Evolutionary conservation across 306 rosid genomes (phyloP), one percentile per base, ranked within the genome.

Genomic region (Lathyrus sativus): DNA sequence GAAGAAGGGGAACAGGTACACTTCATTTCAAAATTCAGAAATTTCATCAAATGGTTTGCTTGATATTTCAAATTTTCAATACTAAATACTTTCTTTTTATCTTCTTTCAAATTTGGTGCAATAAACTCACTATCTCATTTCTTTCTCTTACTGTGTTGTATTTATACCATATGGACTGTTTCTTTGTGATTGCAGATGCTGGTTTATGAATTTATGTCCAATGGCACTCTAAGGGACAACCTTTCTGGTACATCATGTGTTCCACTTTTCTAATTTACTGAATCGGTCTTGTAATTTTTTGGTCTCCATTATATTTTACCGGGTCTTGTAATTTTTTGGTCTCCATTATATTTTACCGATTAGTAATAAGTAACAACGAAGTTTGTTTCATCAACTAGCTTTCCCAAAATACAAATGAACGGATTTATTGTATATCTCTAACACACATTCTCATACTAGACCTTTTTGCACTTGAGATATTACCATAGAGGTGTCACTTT

Each of bases 141-240:
- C 9, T 35, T 35, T 7, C 39, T 35, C 0, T 8, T 2, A 35
- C 39, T 43, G 7, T 43, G n/a, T 43, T 43, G 49, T 1, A 43
- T 43, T 43, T 43, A 43, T 43, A 12, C 14, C 15, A 43, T 43
- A 43, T 43, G 15, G 49, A 43, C 49, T 12, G 17, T 43, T 43
- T 13, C 49, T 46, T 46, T 22, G 3, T 46, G 22, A 19, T 9
- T 53, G 92, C 95, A 95, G 99, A 95, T 88, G 97, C 77, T 95
- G 81, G 88, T 85, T 58, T 95, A 95, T 75, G 97, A 95, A 80
- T 95, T 82, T 57, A 95, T 95, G 97, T 24, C 95, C 11, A 89
- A 88, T 80, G 92, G 96, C 68, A 84, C 96, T 22, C 84, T 90
- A 76, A 79, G 99, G 81, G 96, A 95, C 76, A 89, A 87, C 82